Percentiles rank a stretch among this genome's conserved stretches.
Conservation (phyloP, 768 basidiomycete species). For the Leccinum arenicola region DNA sequence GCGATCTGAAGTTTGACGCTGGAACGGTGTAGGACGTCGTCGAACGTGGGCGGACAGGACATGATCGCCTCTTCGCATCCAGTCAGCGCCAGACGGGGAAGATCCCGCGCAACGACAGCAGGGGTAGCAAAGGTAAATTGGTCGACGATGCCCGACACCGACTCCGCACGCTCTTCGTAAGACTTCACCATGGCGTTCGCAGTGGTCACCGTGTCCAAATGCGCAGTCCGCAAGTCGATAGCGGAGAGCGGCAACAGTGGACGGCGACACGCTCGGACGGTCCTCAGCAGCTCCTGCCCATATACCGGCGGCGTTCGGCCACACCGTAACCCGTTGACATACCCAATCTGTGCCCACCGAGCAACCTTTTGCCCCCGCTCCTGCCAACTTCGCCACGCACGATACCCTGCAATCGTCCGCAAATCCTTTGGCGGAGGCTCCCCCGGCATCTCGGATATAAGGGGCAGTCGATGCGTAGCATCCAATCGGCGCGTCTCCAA, state of each 20-base stretch:
- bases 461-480: slow-evolving; percentile 53
- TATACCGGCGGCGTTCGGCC: slow-evolving; percentile 44
- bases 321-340: slow-evolving; percentile 76
- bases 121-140: slow-evolving; percentile 83
- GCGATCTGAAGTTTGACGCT: slow-evolving; percentile 88
- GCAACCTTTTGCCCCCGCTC: slow-evolving; percentile 50
- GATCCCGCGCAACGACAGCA: slow-evolving; percentile 68
- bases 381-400: slow-evolving; percentile 45
- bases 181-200: slow-evolving; percentile 60
- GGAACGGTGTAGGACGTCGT: slow-evolving; percentile 64
- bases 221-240: slow-evolving; percentile 36
- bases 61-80: slow-evolving; percentile 34
- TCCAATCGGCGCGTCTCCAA: slow-evolving; percentile 55
- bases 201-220: slow-evolving; percentile 42
- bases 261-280: slow-evolving; percentile 36
- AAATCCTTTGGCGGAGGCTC: slow-evolving; percentile 71
- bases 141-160: slow-evolving; percentile 53
- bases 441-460: slow-evolving; percentile 51
- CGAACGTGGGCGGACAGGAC: slow-evolving; percentile 49
- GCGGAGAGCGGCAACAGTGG: slow-evolving; percentile 53
- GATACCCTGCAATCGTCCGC: slow-evolving; percentile 73
- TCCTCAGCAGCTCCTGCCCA: slow-evolving; percentile 44
- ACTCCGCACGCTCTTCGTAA: slow-evolving; percentile 54
- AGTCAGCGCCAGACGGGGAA: slow-evolving; percentile 61
- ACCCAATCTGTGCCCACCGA: slow-evolving; percentile 68